Percentiles rank a stretch among this genome's conserved stretches.
These are phyloP conservation scores for Jatropha multifida DNA, from an alignment of 441 rosid genomes.

Conservation along the genomic window DNA sequence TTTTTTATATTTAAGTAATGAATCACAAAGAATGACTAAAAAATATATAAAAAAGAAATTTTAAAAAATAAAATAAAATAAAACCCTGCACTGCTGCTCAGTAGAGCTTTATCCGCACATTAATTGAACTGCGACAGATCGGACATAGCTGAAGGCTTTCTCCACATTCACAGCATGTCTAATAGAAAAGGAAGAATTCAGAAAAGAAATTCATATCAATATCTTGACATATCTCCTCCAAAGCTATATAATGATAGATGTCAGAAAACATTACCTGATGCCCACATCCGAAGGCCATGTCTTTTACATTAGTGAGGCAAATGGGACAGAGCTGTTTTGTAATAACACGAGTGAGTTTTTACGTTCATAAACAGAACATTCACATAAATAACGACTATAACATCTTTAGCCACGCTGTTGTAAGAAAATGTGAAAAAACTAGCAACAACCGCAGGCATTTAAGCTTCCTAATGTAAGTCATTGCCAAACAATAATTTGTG, in stretches of 20 bases:
- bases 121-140: conserved; percentile 65
- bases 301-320: conserved; percentile 55
- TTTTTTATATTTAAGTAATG: neutral
- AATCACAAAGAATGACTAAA: conserved; percentile 7
- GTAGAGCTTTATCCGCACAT: conserved; percentile 79
- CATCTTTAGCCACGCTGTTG: neutral
- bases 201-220: neutral
- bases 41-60: too few species aligned
- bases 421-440: neutral
- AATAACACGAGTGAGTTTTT: neutral
- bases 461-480: neutral
- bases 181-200: conserved; percentile 5
- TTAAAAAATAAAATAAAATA: neutral
- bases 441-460: neutral
- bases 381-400: neutral
- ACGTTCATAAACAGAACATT: neutral
- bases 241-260: neutral
- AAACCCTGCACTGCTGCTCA: conserved; percentile 21
- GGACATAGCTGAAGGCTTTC: conserved; percentile 71
- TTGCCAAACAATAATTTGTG: neutral
- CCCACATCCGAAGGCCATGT: conserved; percentile 95
- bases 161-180: conserved; percentile 94
- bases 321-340: conserved; percentile 64
- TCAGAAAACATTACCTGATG: conserved; percentile 58
- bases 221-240: neutral